These are phyloP conservation scores for Cicer chorassanicum DNA, from an alignment of 306 rosid species.

Conservation along the genomic window DNA sequence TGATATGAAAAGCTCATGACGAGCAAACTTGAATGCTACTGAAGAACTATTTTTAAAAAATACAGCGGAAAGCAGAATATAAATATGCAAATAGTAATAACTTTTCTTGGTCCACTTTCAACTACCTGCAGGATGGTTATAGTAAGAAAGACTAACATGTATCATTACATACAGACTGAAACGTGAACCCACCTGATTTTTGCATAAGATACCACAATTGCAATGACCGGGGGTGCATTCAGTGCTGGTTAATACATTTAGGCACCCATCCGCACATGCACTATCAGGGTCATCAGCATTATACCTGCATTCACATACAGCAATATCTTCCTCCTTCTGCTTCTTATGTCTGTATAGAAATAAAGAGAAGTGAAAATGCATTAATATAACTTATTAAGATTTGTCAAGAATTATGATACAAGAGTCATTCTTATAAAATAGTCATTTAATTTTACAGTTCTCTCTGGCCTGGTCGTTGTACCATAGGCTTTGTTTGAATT, in stretches of 20 bases:
- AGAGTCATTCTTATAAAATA: neutral
- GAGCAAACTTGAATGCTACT: conserved; percentile 3
- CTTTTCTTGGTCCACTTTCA: conserved; percentile 28
- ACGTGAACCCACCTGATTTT: conserved; percentile 71
- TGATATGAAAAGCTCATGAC: conserved; percentile 1
- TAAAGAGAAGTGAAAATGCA: conserved; percentile 24
- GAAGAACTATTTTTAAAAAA: neutral
- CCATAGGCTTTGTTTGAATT: too few relatives aligned
- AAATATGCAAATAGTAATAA: conserved; percentile 15
- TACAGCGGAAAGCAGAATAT: neutral
- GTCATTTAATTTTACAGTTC: conserved; percentile 22
- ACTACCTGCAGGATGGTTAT: conserved; percentile 12
- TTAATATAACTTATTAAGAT: conserved; percentile 12
- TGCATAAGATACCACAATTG: conserved; percentile 72
- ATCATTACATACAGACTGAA: conserved; percentile 1
- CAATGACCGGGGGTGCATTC: conserved; percentile 93
- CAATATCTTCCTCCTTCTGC: conserved; percentile 91
- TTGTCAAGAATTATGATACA: conserved; percentile 5
- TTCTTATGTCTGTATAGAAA: conserved; percentile 65
- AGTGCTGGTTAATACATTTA: conserved; percentile 84
- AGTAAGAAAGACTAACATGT: conserved; percentile 28
- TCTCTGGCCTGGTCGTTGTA: neutral
- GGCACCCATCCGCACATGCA: conserved; percentile 89
- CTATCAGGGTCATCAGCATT: conserved; percentile 58
- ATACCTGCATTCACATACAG: conserved; percentile 77